Evolutionary conservation across 768 basidiomycete genomes (phyloP), one percentile per base, ranked within the genome.

Genomic region (Suillus lakei): DNA sequence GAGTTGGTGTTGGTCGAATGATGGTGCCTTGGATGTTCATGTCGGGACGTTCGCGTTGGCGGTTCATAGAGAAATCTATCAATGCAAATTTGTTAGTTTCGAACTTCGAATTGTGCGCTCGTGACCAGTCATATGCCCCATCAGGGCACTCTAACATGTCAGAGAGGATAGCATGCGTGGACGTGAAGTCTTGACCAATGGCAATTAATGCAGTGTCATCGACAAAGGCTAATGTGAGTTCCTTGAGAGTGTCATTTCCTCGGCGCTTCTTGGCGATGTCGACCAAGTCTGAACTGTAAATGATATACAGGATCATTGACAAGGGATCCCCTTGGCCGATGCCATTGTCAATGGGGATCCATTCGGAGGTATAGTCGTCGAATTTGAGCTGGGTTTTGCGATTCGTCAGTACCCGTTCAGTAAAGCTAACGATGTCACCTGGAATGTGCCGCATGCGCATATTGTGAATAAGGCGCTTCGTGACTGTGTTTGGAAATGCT

Each of bases 401-500:
- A 0, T 65, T 64, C 0, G 60, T 50, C 1, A 73, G 66, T 8
- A 69, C 50, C 3, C 58, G 23, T 16, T 58, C 28, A 21, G 74
- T 60, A 18, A 39, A 41, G 7, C 23, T 0, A 4, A 68, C 39
- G 2, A 66, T 5, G 64, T 56, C 65, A 60, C 13, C 46, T 48
- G 79, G 78, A 1, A 77, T 62, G 3, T 71, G 63, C 8, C 38
- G 32, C 46, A 63, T 64, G 32, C 18, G n/a, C 60, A 83, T 64
- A 56, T 80, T 75, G 61, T 79, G 75, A 0, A 76, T 32, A 0
- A 83, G 76, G 0, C 66, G n/a, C 0, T 74, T 71, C 0, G 65
- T 72, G 7, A 75, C 77, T 1, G 76, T 75, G 62, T 77, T 83
- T 0, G 79, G 82, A 63, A 82, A 84, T 4, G 82, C 80, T 0